Evolutionary conservation across 352 stramenopile species (phyloP).

Genomic region (Pythium volutum): DNA sequence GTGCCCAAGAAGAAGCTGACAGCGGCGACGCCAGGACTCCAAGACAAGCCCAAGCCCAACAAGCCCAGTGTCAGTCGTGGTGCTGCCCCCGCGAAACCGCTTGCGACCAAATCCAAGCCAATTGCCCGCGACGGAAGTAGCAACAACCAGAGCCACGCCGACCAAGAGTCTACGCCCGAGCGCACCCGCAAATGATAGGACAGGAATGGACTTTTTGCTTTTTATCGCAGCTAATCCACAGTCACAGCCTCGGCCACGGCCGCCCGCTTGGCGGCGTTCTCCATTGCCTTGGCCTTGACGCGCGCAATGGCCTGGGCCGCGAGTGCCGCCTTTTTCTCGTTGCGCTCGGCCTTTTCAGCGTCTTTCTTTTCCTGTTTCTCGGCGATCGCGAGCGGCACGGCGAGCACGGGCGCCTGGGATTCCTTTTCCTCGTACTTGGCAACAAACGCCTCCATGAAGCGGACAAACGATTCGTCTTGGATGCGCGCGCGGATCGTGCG

Average conservation of each 20-base stretch:
- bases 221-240: constrained; percentile 4
- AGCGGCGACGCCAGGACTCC: background rate
- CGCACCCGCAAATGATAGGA: constrained; percentile 15
- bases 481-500: constrained; percentile 51
- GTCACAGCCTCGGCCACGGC: background rate
- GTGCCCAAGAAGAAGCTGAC: constrained; percentile 1
- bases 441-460: constrained; percentile 41
- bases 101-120: background rate
- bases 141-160: constrained; percentile 19
- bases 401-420: constrained; percentile 42
- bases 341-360: constrained; percentile 34
- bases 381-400: constrained; percentile 47
- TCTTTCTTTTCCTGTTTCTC: constrained; percentile 58
- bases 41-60: background rate
- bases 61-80: background rate
- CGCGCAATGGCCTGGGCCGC: constrained; percentile 16
- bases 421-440: constrained; percentile 42
- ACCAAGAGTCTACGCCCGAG: constrained; percentile 19
- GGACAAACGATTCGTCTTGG: constrained; percentile 35
- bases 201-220: background rate
- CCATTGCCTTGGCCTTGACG: constrained; percentile 21
- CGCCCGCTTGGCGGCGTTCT: background rate
- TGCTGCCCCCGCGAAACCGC: background rate
- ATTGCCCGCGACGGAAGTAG: background rate
- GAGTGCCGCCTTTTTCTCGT: constrained; percentile 23